Percentiles rank a stretch among this genome's conserved stretches.
These are phyloP conservation scores for Colletotrichum paranaense DNA, from an alignment of 2,329 filamentous ascomycete species.

Conservation along the genomic window DNA sequence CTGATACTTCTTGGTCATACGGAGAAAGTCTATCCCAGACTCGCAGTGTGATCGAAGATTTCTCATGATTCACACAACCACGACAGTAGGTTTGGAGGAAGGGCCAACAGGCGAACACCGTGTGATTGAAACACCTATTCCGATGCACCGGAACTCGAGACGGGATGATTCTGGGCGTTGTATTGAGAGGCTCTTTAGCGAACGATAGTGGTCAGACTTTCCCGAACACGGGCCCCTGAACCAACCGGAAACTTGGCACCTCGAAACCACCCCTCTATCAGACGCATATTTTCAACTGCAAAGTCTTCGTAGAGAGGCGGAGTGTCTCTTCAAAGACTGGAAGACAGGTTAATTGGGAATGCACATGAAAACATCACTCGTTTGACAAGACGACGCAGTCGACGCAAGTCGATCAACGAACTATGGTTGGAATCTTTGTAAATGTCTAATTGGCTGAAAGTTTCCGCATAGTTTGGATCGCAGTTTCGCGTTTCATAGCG, in stretches of 20 bases:
- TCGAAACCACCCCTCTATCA: neutral
- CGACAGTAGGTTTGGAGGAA: neutral
- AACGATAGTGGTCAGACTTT: constrained; percentile 9
- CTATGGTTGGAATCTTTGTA: neutral
- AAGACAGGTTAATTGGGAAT: neutral
- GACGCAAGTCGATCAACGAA: no score
- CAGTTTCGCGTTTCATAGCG: neutral
- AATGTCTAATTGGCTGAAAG: neutral
- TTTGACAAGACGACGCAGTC: no score
- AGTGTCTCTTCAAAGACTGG: neutral
- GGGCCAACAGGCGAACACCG: neutral
- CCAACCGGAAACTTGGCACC: neutral
- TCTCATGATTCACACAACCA: no score
- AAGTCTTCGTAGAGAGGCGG: neutral
- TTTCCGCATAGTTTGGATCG: neutral
- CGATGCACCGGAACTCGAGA: neutral
- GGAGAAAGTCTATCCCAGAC: neutral
- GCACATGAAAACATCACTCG: neutral
- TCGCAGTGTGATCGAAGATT: neutral
- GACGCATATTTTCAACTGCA: neutral
- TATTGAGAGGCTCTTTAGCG: neutral
- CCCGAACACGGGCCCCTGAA: neutral
- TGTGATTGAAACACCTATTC: constrained; percentile 13
- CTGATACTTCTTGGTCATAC: neutral
- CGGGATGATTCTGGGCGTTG: constrained; percentile 3